Evolutionary conservation across 208 protist genomes (phyloP).

Genomic region (Phytomonas francai): DNA sequence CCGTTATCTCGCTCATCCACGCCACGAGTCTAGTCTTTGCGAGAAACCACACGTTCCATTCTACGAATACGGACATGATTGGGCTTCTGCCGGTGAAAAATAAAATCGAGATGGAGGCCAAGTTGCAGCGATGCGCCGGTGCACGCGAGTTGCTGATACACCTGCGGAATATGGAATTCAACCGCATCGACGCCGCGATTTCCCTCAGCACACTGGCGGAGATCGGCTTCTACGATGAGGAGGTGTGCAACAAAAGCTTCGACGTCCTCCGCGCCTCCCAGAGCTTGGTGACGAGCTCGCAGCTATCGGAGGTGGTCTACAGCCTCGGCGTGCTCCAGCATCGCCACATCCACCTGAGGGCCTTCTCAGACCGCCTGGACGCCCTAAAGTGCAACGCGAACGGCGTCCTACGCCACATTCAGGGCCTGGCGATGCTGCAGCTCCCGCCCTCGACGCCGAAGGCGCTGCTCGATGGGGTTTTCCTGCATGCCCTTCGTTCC

Average conservation of each 20-base stretch:
- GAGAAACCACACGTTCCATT: constrained; percentile 44
- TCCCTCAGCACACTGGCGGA: constrained; percentile 58
- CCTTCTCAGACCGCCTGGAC: constrained; percentile 61
- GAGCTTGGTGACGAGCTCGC: constrained; percentile 61
- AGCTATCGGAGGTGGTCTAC: constrained; percentile 73
- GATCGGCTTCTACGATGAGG: constrained; percentile 72
- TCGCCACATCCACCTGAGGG: constrained; percentile 72
- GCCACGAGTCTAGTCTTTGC: constrained; percentile 52
- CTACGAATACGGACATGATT: constrained; percentile 38
- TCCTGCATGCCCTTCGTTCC: constrained; percentile 71
- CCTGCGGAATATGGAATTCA: constrained; percentile 41
- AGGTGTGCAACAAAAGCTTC: constrained; percentile 76
- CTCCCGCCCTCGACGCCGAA: constrained; percentile 49
- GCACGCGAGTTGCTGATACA: constrained; percentile 54
- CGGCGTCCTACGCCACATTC: constrained; percentile 43
- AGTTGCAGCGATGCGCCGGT: constrained; percentile 67
- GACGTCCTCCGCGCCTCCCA: constrained; percentile 60
- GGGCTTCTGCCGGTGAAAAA: constrained; percentile 70
- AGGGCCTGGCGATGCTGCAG: constrained; percentile 79
- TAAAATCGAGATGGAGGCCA: constrained; percentile 82
- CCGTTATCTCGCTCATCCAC: constrained; percentile 54
- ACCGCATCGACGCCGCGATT: constrained; percentile 73
- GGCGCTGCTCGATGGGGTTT: constrained; percentile 62
- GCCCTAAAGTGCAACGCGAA: constrained; percentile 61
- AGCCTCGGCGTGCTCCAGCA: constrained; percentile 81